Base-by-base conservation (phyloP, 2,329 filamentous ascomycete genomes). In the Myriosclerotinia duriaeana region DNA sequence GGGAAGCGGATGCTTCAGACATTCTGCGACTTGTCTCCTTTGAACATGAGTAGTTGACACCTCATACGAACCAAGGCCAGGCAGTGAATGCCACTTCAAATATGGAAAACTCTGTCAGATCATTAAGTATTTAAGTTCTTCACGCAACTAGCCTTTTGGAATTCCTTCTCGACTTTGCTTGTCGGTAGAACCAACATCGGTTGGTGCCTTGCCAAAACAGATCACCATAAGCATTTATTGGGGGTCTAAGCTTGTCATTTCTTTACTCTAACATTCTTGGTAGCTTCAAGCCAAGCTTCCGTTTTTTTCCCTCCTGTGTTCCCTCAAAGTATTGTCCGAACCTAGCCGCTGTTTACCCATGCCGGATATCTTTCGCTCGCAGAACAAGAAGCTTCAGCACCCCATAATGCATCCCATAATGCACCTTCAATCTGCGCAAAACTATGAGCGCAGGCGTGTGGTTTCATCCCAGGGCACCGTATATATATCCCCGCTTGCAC, bases 401-500 rank as follows among this genome's bases (percentile, higher is more conserved):
- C 30, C 14, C 15, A n/a, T 38, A 50, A 38, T 50, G 60, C 22
- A 50, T 15, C 30, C 14, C 15, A n/a, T 38, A 50, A 38, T 50
- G 44, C 44, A 38, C 15, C 20, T 8, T 14, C 44, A 50, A 26
- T 20, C n/a, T 34, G 58, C n/a, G n/a, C 30, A 15, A 22, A 50
- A 53, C 11, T 53, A 48, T 42, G 48, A 62, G 22, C n/a, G 15
- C 26, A 36, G 53, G 48, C n/a, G 17, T 63, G n/a, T 48, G 15
- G 48, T 40, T 53, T 22, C n/a, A 53, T 63, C 36, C 17, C 48
- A 42, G 2, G 22, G n/a, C n/a, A 26, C 36, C 42, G 46, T 46
- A 30, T 63, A 22, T 17, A 53, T 63, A 40, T 63, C 22, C 34
- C 48, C 60, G 36, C 48, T 63, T 38, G 26, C 54, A 53, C 26